phyloP scores from a whole-genome alignment of 2,329 filamentous ascomycete species.

The Alternaria brassicicola region DNA sequence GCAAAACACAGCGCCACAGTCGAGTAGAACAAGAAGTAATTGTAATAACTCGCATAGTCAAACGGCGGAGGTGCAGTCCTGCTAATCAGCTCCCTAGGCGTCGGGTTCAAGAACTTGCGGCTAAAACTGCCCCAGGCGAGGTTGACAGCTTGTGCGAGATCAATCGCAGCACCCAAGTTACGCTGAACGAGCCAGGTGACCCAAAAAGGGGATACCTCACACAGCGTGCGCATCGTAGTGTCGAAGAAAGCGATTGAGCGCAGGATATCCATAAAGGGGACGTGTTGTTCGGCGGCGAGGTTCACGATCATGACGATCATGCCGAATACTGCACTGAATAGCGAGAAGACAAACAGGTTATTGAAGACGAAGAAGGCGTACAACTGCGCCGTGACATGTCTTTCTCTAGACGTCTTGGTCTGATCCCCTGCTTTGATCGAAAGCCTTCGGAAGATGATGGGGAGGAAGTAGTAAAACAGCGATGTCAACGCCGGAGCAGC shows the following conservation, averaged over 20 bases:
- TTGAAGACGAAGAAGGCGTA: conserved; percentile 98
- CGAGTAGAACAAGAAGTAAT: conserved; percentile 94
- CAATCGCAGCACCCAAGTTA: conserved; percentile 90
- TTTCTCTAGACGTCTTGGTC: conserved; percentile 89
- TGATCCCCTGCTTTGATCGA: conserved; percentile 83
- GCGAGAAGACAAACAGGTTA: conserved; percentile 90
- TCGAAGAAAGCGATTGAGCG: conserved; percentile 66
- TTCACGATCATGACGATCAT: conserved; percentile 72
- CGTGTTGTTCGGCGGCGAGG: conserved; percentile 59
- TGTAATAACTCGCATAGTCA: conserved; percentile 96
- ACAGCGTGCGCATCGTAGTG: conserved; percentile 75
- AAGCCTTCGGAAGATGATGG: conserved; percentile 87
- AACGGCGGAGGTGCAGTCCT: conserved; percentile 90
- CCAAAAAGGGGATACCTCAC: conserved; percentile 88
- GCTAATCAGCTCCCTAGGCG: conserved; percentile 88
- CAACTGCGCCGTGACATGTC: conserved; percentile 87
- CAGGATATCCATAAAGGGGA: conserved; percentile 68
- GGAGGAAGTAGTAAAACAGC: conserved; percentile 82
- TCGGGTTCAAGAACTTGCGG: conserved; percentile 83
- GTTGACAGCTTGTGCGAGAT: conserved; percentile 86
- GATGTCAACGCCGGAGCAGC: conserved; percentile 86
- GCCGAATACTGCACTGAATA: conserved; percentile 82
- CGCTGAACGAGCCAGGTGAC: conserved; percentile 78
- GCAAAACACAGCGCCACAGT: conserved; percentile 88
- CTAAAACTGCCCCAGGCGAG: conserved; percentile 84